Evolutionary conservation across 2,329 filamentous ascomycete genomes (phyloP), one percentile per base, ranked within the genome.

Genomic region (Aschersonia sp.): DNA sequence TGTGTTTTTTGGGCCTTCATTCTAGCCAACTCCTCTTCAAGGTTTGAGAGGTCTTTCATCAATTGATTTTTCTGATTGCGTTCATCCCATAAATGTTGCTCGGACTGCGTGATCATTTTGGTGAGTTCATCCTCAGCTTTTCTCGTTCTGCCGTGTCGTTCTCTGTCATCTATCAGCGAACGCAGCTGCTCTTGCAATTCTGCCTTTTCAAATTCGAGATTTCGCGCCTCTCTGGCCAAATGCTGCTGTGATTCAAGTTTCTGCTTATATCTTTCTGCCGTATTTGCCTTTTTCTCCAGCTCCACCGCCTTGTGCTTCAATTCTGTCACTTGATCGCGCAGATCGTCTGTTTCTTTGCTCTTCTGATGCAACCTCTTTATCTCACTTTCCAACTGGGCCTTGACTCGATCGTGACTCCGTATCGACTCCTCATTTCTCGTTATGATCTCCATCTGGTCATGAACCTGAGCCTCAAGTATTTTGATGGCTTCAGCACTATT

Each of bases 371-470:
- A 61, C 41, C 63, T 62, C 46, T 66, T 61, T 37, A 78, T 68
- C 52, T 79, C 75, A 50, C 66, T 67, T 49, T 83, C 76, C 9
- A 82, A 64, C 54, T 85, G 76, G 22, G 74, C 72, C 47, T 58
- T 60, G 8, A 54, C 53, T 48, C 58, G 59, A 43, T 63, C 58
- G 48, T 63, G 58, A 30, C 55, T 59, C 9, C 64, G 60, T 45
- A 67, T 66, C n/a, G 51, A 54, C 60, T 89, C 85, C 54, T 87
- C 76, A 30, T 71, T 75, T 35, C 59, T 58, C 40, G 79, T 78
- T 57, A 89, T 88, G 45, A 87, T 69, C 49, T 82, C 73, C 60
- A 86, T 81, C 56, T 84, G 79, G 55, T 87, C 78, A 41, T 75
- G 74, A 30, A 82, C 67, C 53, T 75, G 73, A 42, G 67, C 65